These are phyloP conservation scores for Botrytis squamosa DNA, from an alignment of 2,329 filamentous ascomycete genomes.

Conservation along the genomic window DNA sequence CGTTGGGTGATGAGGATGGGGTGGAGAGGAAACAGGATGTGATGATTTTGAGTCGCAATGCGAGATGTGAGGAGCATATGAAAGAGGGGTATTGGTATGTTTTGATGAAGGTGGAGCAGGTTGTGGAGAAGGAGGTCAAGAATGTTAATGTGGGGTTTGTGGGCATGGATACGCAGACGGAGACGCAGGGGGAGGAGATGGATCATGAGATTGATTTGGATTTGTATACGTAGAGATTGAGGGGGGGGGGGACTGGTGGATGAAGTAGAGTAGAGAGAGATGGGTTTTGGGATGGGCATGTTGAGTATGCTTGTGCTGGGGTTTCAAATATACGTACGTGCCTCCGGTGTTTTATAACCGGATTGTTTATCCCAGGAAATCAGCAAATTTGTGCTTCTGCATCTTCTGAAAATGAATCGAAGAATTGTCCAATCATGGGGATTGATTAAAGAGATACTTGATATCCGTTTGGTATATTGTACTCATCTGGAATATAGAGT, in stretches of 20 bases:
- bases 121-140: neutral
- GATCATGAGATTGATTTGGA: slow-evolving; percentile 15
- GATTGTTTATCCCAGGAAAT: neutral
- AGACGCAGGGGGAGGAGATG: neutral
- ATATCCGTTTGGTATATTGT: neutral
- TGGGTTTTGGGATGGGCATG: too few relatives aligned
- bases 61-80: slow-evolving; percentile 15
- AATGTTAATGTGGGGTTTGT: neutral
- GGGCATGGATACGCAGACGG: neutral
- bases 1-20: neutral
- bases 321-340: neutral
- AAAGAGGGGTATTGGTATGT: slow-evolving; percentile 18
- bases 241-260: too few relatives aligned
- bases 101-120: slow-evolving; percentile 15
- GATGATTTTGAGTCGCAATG: slow-evolving; percentile 21
- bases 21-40: slow-evolving; percentile 14
- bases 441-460: neutral
- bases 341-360: neutral
- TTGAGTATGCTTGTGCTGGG: neutral
- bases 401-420: neutral
- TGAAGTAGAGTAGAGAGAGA: neutral
- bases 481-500: neutral
- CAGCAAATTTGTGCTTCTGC: neutral
- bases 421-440: neutral
- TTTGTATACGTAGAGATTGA: slow-evolving; percentile 8